phyloP scores from a whole-genome alignment of 2,329 filamentous ascomycete genomes.

The Xylariaceae sp. region DNA sequence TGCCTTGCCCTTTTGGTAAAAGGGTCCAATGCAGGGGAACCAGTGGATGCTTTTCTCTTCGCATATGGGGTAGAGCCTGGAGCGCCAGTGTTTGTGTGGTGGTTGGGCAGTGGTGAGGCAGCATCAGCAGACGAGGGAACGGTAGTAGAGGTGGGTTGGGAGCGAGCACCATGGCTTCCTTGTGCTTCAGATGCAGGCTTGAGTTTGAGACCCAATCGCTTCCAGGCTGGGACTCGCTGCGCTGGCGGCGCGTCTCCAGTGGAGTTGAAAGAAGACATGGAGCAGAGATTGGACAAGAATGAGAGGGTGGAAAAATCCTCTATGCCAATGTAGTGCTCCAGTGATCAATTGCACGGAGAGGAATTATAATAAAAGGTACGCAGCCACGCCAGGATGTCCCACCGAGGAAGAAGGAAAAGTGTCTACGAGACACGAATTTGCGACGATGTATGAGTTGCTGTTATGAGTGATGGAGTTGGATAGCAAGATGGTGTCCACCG shows the following conservation, averaged over 20 bases:
- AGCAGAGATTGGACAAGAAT: constrained; percentile 29
- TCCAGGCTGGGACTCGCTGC: constrained; percentile 56
- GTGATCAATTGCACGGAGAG: constrained; percentile 1
- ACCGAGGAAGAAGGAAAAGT: background rate
- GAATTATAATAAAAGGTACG: background rate
- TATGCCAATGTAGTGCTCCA: background rate
- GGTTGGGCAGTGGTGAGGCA: constrained; percentile 22
- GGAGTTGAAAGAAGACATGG: constrained; percentile 38
- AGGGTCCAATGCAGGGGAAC: constrained; percentile 30
- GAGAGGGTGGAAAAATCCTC: constrained; percentile 8
- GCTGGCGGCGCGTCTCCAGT: constrained; percentile 39
- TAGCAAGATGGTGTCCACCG: too few species aligned
- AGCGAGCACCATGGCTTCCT: constrained; percentile 28
- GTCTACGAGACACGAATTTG: too few species aligned
- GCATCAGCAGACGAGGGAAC: constrained; percentile 9
- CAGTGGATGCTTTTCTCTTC: constrained; percentile 32
- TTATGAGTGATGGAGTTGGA: too few species aligned
- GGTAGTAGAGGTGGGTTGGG: constrained; percentile 25
- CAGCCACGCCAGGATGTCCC: constrained; percentile 1
- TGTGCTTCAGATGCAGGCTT: constrained; percentile 41
- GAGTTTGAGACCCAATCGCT: constrained; percentile 62
- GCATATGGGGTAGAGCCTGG: constrained; percentile 20
- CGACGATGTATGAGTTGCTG: too few species aligned
- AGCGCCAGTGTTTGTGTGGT: constrained; percentile 6
- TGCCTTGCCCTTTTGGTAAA: constrained; percentile 31